These are phyloP conservation scores for Xylariaceae sp. DNA, from an alignment of 2,329 filamentous ascomycete genomes.

Conservation along the genomic window DNA sequence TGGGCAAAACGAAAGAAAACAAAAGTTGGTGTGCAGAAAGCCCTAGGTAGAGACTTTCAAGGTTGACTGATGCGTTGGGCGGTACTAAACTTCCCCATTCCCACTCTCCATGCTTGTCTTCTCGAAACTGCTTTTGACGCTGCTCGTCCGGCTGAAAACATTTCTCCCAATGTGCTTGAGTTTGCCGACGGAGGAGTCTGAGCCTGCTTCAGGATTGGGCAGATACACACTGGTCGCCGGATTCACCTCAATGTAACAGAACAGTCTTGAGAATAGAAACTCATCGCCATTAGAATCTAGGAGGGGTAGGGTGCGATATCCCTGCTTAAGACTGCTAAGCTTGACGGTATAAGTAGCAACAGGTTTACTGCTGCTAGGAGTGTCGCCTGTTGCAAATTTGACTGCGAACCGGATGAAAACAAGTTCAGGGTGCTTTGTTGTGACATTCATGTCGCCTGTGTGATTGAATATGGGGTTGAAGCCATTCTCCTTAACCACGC, in stretches of 20 bases:
- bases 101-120: constrained; percentile 45
- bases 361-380: constrained; percentile 59
- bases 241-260: constrained; percentile 77
- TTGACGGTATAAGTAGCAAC: constrained; percentile 92
- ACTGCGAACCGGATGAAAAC: constrained; percentile 94
- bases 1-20: no score
- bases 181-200: constrained; percentile 47
- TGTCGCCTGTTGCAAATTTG: constrained; percentile 75
- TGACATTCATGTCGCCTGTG: constrained; percentile 74
- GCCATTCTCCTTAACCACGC: constrained; percentile 80
- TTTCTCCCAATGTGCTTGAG: constrained; percentile 56
- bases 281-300: constrained; percentile 87
- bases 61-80: no score
- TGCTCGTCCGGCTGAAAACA: constrained; percentile 54
- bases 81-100: constrained; percentile 24
- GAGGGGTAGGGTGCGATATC: constrained; percentile 87
- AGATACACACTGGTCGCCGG: constrained; percentile 57
- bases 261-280: constrained; percentile 91
- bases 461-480: constrained; percentile 90
- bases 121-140: constrained; percentile 49
- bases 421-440: constrained; percentile 91
- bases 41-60: no score
- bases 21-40: no score
- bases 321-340: constrained; percentile 82
- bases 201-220: constrained; percentile 39